These are phyloP conservation scores for Inga leiocalycina DNA, from an alignment of 306 rosid species.

Conservation along the genomic window DNA sequence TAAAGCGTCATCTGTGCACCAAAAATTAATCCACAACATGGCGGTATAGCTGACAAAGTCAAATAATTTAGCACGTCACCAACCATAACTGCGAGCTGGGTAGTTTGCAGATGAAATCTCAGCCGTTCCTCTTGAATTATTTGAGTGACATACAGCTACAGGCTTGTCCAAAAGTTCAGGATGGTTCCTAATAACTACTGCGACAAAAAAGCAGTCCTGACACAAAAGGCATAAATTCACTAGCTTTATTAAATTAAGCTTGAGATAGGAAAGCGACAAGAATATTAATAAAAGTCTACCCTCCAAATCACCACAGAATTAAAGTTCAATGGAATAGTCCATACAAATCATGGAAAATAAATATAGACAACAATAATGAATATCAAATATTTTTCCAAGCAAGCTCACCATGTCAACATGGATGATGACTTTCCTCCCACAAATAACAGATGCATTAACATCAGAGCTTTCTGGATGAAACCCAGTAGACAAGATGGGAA, in stretches of 20 bases:
- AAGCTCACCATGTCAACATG: constrained; percentile 87
- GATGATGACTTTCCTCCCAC: constrained; percentile 50
- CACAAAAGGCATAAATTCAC: constrained; percentile 40
- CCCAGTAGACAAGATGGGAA: constrained; percentile 53
- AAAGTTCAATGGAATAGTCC: constrained; percentile 12
- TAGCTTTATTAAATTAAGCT: constrained; percentile 21
- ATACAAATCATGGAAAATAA: constrained; percentile 15
- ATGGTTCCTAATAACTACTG: constrained; percentile 75
- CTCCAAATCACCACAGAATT: constrained; percentile 1
- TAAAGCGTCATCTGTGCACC: constrained; percentile 21
- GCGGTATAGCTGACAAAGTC: constrained; percentile 15
- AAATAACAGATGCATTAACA: constrained; percentile 34
- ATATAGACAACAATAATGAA: constrained; percentile 26
- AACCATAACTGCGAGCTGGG: constrained; percentile 93
- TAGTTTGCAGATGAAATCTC: constrained; percentile 98
- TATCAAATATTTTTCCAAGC: constrained; percentile 23
- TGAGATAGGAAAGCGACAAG: not conserved
- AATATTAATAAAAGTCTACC: constrained; percentile 27
- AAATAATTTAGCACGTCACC: constrained; percentile 37
- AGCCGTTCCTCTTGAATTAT: constrained; percentile 86
- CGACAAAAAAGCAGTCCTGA: constrained; percentile 95
- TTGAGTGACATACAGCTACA: constrained; percentile 91
- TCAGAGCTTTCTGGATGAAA: constrained; percentile 41
- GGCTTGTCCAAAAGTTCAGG: constrained; percentile 78
- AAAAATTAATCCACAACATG: constrained; percentile 17